A percentile compares a stretch with the other conserved stretches of the same genome.
These are phyloP conservation scores for Pseudocercospora ulei DNA, from an alignment of 2,329 filamentous ascomycete genomes.

Conservation along the genomic window DNA sequence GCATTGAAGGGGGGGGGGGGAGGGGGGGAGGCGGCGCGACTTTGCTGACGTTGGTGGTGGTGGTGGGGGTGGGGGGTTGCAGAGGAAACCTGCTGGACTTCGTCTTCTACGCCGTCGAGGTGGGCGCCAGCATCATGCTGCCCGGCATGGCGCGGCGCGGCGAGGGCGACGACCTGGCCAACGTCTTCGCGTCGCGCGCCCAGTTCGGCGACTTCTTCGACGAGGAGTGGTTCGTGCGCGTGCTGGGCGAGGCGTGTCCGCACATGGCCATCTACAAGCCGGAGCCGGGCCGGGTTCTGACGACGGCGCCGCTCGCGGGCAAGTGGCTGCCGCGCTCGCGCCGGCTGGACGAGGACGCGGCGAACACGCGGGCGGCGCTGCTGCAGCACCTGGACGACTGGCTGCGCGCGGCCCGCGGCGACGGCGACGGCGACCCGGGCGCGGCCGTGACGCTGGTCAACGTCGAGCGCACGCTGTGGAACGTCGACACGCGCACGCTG, in stretches of 20 bases:
- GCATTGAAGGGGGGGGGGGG: too few species aligned
- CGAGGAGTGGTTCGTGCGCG: slow-evolving; percentile 25
- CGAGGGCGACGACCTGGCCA: slow-evolving; percentile 16
- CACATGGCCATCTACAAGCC: slow-evolving; percentile 26
- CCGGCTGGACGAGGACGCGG: slow-evolving; percentile 22
- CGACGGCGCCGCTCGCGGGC: slow-evolving; percentile 19
- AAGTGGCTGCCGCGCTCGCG: slow-evolving; percentile 23
- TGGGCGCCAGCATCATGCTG: slow-evolving; percentile 37
- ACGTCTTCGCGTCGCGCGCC: slow-evolving; percentile 22
- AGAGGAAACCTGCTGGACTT: slow-evolving; percentile 17
- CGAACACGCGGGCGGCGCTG: slow-evolving; percentile 20
- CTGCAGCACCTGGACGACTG: slow-evolving; percentile 23
- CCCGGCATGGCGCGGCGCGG: slow-evolving; percentile 19
- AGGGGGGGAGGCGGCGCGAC: too few species aligned
- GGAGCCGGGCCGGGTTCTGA: slow-evolving; percentile 14
- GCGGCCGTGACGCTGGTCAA: slow-evolving; percentile 23
- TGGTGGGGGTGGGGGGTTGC: too few species aligned
- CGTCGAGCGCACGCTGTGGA: slow-evolving; percentile 28
- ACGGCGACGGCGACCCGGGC: slow-evolving; percentile 2
- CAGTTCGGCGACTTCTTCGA: slow-evolving; percentile 29
- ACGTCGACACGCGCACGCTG: slow-evolving; percentile 28
- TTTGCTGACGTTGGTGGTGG: too few species aligned
- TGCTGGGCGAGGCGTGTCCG: slow-evolving; percentile 24
- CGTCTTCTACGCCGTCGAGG: slow-evolving; percentile 20
- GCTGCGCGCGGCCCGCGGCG: slow-evolving; percentile 17